Conservation (phyloP, 345 rosid genomes). For the Populus nigra region DNA sequence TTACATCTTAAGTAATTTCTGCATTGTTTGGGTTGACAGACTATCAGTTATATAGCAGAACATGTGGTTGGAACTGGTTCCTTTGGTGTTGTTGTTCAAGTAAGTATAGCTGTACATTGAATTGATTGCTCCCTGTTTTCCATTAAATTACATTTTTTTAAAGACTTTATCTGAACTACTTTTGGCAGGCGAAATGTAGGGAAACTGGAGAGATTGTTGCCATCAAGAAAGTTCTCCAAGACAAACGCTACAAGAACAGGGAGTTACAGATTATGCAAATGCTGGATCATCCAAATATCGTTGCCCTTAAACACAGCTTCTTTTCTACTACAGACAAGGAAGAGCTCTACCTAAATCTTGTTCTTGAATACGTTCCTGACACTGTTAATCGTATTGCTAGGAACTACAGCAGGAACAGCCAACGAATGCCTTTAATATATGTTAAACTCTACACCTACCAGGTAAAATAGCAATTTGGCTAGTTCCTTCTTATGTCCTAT, state of each 20-base stretch:
- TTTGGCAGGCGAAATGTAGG: conserved; percentile 83
- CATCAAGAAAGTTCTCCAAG: conserved; percentile 97
- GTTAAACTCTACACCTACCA: conserved; percentile 94
- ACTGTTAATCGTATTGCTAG: conserved; percentile 76
- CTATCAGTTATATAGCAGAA: conserved; percentile 83
- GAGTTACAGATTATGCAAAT: conserved; percentile 90
- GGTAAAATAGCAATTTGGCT: conserved; percentile 37
- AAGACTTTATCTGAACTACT: conserved; percentile 20
- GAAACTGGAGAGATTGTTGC: conserved; percentile 96
- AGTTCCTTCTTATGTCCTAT: neutral
- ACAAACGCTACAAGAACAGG: conserved; percentile 95
- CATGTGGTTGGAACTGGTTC: conserved; percentile 98
- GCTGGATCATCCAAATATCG: conserved; percentile 91
- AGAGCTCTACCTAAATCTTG: conserved; percentile 92
- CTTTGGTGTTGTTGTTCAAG: conserved; percentile 93
- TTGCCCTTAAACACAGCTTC: conserved; percentile 82
- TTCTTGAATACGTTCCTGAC: conserved; percentile 94
- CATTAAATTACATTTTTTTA: conserved; percentile 1
- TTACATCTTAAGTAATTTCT: conserved; percentile 16
- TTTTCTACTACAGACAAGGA: conserved; percentile 93
- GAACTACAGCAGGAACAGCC: conserved; percentile 74
- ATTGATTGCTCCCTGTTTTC: neutral
- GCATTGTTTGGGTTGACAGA: conserved; percentile 45
- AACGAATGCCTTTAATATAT: conserved; percentile 86
- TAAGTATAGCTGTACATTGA: conserved; percentile 34